Percentiles rank a stretch among this genome's conserved stretches.
These are phyloP conservation scores for Cutaneotrichosporon dermatis DNA, from an alignment of 1,284 basidiomycete genomes.

Conservation along the genomic window DNA sequence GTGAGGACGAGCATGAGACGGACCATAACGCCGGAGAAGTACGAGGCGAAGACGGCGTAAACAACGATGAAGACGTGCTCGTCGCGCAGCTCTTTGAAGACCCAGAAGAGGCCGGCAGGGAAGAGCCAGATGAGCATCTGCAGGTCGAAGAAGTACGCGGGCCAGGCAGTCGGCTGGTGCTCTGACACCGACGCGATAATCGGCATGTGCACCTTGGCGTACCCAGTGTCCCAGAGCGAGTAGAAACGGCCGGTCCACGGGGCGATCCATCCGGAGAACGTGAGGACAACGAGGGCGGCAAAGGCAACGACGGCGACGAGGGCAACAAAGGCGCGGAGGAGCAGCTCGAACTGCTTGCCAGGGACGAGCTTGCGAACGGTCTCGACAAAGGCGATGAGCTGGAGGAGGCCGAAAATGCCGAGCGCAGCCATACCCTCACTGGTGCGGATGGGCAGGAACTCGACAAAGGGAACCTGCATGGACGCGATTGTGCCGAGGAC, in stretches of 20 bases:
- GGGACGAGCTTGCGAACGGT: slow-evolving; percentile 87
- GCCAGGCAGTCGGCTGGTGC: slow-evolving; percentile 99
- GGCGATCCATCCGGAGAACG: slow-evolving; percentile 92
- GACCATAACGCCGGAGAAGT: slow-evolving; percentile 99
- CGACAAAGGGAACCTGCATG: slow-evolving; percentile 99
- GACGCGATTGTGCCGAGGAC: slow-evolving; percentile 92
- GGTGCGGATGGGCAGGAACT: slow-evolving; percentile 96
- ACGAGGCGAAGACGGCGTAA: slow-evolving; percentile 90
- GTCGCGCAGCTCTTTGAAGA: slow-evolving; percentile 90
- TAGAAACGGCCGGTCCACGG: slow-evolving; percentile 99
- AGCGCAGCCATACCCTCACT: slow-evolving; percentile 99
- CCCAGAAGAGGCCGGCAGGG: slow-evolving; percentile 90
- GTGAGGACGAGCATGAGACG: slow-evolving; percentile 55
- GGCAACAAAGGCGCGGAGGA: slow-evolving; percentile 68
- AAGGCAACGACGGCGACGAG: slow-evolving; percentile 69
- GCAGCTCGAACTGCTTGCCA: slow-evolving; percentile 84
- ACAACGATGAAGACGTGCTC: slow-evolving; percentile 99
- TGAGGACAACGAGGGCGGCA: slow-evolving; percentile 68
- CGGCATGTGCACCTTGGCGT: slow-evolving; percentile 89
- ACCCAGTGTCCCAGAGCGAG: slow-evolving; percentile 98
- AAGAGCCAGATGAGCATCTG: slow-evolving; percentile 97
- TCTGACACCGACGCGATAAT: slow-evolving; percentile 99
- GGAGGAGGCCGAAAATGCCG: slow-evolving; percentile 93
- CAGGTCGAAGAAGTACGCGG: slow-evolving; percentile 98
- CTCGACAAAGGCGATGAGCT: slow-evolving; percentile 91